Evolutionary conservation across 2,329 filamentous ascomycete species (phyloP), one percentile per base, ranked within the genome.

Genomic region (Botryosphaeria dothidea): DNA sequence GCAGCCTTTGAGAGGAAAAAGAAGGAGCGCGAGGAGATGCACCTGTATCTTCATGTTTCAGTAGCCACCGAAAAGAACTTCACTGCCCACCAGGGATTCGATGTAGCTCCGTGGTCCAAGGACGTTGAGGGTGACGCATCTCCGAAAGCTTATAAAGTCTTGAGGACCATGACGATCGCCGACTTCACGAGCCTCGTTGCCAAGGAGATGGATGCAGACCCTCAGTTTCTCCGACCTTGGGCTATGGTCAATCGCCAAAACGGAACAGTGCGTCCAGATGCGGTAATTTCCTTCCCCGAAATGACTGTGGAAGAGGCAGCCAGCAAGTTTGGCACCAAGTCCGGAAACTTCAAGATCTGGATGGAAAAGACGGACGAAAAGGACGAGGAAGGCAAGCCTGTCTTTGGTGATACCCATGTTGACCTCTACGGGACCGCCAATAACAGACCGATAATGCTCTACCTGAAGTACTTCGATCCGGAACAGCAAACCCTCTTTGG

Each of bases 241-340:
- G 88, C 92, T 63, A 97, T 99, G 93, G 95, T 99, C 1, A 98
- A 97, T 74, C 90, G 95, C 11, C 95, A 99, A 77, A 99, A 99
- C 76, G 97, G 97, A 78, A 99, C 95, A 0, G 90, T 92, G 41
- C 88, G 95, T 19, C 95, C 96, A 0, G 95, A 99, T 74, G 89
- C 92, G 66, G 92, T 93, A 0, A 88, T 99, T 56, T 86, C 87
- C 75, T 93, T 96, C 72, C 80, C 88, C 1, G 85, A 89, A 4
- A 90, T 92, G 75, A 93, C 78, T 3, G 73, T 83, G 2, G 79
- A 83, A 68, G 93, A 97, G 68, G 88, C 88, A 2, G 83, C 86
- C 64, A 83, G 81, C 65, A 88, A 89, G 81, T 90, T 83, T 74
- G 92, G 80, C 80, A 96, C 83, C 71, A 90, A 83, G 81, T 88